These are phyloP conservation scores for Trypanosoma lewisi DNA, from an alignment of 208 protist genomes.

Conservation along the genomic window DNA sequence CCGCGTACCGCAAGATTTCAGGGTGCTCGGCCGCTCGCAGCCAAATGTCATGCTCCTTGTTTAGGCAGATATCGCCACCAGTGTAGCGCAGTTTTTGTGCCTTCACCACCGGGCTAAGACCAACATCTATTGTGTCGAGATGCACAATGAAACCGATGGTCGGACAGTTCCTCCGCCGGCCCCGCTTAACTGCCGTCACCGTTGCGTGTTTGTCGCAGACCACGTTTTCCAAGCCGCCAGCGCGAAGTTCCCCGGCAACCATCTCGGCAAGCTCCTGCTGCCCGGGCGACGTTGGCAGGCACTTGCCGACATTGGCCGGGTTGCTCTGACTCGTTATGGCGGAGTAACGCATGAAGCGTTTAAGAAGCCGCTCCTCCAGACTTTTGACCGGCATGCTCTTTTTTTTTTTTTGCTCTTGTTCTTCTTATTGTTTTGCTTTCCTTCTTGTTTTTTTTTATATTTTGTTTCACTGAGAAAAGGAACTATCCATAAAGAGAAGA, in stretches of 20 bases:
- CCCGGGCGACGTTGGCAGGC: conserved; percentile 67
- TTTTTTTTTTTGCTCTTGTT: neutral
- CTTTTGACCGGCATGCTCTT: conserved; percentile 17
- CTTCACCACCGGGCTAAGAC: conserved; percentile 64
- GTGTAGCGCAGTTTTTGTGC: conserved; percentile 69
- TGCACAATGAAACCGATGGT: conserved; percentile 85
- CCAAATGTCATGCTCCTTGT: conserved; percentile 67
- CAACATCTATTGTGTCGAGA: conserved; percentile 81
- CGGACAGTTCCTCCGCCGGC: conserved; percentile 51
- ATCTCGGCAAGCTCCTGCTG: conserved; percentile 84
- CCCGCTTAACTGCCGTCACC: conserved; percentile 73
- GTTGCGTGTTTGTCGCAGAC: conserved; percentile 70
- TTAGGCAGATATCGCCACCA: conserved; percentile 76
- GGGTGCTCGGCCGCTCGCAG: conserved; percentile 60
- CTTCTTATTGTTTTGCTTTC: conserved; percentile 1
- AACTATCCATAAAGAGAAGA: neutral
- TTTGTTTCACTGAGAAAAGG: neutral
- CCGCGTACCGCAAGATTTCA: conserved; percentile 66
- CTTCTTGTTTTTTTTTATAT: neutral
- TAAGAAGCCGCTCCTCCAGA: conserved; percentile 55
- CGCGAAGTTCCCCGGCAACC: conserved; percentile 60
- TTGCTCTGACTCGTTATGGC: conserved; percentile 72
- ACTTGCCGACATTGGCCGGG: conserved; percentile 49
- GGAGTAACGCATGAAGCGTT: conserved; percentile 82
- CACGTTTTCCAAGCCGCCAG: conserved; percentile 38